Conservation (phyloP, 371 early-diverging fungal species). For the Mucor racemosus region DNA sequence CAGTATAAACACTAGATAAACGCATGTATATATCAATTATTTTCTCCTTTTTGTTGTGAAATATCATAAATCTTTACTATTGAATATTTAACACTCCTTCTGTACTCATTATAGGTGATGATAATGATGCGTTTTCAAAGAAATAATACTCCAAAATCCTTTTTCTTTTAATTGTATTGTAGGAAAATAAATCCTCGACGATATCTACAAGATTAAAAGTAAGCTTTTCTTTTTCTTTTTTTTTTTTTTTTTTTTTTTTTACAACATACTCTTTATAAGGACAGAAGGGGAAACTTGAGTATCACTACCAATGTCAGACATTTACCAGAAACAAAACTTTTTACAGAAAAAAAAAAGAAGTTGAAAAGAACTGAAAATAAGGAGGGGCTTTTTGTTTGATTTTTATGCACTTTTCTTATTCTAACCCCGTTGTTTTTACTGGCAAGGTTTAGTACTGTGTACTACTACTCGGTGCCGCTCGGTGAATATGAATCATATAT, state of each 20-base stretch:
- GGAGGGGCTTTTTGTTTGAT: not conserved
- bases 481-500: not conserved
- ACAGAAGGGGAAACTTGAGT: slow-evolving; percentile 39
- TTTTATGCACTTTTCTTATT: slow-evolving; percentile 1
- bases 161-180: slow-evolving; percentile 41
- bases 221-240: not conserved
- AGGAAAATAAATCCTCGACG: slow-evolving; percentile 51
- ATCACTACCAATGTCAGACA: slow-evolving; percentile 44
- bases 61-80: slow-evolving; percentile 31
- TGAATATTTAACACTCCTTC: slow-evolving; percentile 63
- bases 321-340: slow-evolving; percentile 12
- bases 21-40: too few relatives aligned
- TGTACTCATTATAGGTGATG: slow-evolving; percentile 63
- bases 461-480: not conserved
- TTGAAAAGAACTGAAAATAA: not conserved
- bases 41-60: too few relatives aligned
- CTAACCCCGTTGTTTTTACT: not conserved
- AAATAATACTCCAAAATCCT: slow-evolving; percentile 52
- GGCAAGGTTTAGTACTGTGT: not conserved
- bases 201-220: slow-evolving; percentile 29
- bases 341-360: slow-evolving; percentile 3
- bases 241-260: not conserved
- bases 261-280: slow-evolving; percentile 38
- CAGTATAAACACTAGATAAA: slow-evolving; percentile 55
- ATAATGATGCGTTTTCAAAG: slow-evolving; percentile 40